Evolutionary conservation across 352 stramenopile genomes (phyloP).

Genomic region (Globisporangium uncinulatum): DNA sequence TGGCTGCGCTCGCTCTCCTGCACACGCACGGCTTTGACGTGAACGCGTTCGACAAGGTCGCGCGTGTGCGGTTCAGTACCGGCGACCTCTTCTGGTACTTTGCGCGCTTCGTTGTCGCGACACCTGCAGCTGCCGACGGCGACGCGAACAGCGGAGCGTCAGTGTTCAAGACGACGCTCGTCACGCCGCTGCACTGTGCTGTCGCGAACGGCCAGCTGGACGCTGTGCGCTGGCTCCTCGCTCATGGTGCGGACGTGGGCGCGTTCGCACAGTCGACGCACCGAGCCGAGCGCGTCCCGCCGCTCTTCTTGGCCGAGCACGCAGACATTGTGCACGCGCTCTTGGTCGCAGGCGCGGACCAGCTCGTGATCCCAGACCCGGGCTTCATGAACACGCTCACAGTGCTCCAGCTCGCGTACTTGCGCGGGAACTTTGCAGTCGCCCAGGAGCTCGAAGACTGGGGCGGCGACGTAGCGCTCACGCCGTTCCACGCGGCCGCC

Average conservation of each 20-base stretch:
- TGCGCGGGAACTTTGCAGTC: slow-evolving; percentile 72
- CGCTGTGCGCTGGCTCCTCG: slow-evolving; percentile 65
- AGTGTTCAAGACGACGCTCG: slow-evolving; percentile 80
- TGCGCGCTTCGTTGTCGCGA: slow-evolving; percentile 59
- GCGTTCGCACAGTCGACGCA: slow-evolving; percentile 54
- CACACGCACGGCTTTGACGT: slow-evolving; percentile 47
- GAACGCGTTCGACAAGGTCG: slow-evolving; percentile 72
- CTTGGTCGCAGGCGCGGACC: slow-evolving; percentile 57
- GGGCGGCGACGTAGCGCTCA: slow-evolving; percentile 75
- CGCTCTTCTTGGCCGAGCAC: slow-evolving; percentile 73
- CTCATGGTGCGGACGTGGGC: slow-evolving; percentile 44
- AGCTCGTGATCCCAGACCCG: slow-evolving; percentile 61
- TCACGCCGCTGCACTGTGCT: slow-evolving; percentile 75
- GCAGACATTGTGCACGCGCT: slow-evolving; percentile 55
- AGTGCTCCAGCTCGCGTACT: slow-evolving; percentile 67
- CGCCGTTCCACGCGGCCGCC: slow-evolving; percentile 66
- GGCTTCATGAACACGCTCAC: slow-evolving; percentile 81
- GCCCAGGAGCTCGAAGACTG: slow-evolving; percentile 74
- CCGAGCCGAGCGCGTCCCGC: slow-evolving; percentile 63
- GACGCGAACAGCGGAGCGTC: slow-evolving; percentile 51
- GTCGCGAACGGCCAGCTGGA: slow-evolving; percentile 65
- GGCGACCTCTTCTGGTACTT: slow-evolving; percentile 83
- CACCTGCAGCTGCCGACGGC: slow-evolving; percentile 28
- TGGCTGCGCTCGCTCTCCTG: slow-evolving; percentile 58
- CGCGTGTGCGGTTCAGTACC: slow-evolving; percentile 69